Evolutionary conservation across 1,284 basidiomycete species (phyloP).

Genomic region (Cutaneotrichosporon sp.): DNA sequence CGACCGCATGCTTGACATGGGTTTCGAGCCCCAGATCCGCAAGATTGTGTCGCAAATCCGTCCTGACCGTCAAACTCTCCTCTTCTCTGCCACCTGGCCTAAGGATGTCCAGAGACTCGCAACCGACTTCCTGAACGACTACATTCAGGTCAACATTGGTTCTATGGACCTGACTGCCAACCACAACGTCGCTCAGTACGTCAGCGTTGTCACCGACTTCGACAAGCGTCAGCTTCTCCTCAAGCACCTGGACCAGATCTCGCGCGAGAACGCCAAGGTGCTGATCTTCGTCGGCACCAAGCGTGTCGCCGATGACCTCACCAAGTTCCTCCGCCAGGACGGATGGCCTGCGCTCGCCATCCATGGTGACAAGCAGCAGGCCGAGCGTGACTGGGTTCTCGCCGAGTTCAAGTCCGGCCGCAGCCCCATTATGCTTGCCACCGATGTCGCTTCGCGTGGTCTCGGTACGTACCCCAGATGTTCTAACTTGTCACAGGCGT

Average conservation of each 20-base stretch:
- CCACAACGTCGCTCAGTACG: conserved; percentile 93
- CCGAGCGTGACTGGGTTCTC: conserved; percentile 96
- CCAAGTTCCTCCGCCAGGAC: conserved; percentile 93
- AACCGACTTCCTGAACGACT: conserved; percentile 91
- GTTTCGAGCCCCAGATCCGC: conserved; percentile 98
- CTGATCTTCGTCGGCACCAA: conserved; percentile 98
- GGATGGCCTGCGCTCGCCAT: conserved; percentile 99
- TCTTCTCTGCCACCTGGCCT: conserved; percentile 99
- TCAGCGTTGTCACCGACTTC: conserved; percentile 95
- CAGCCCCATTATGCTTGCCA: conserved; percentile 96
- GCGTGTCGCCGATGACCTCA: conserved; percentile 95
- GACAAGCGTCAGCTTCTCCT: conserved; percentile 95
- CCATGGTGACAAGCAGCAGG: conserved; percentile 90
- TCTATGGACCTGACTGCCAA: conserved; percentile 98
- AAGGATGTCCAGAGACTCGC: conserved; percentile 98
- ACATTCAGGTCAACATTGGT: conserved; percentile 98
- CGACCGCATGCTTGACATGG: conserved; percentile 57
- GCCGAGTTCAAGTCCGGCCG: conserved; percentile 97
- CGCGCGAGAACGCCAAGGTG: conserved; percentile 94
- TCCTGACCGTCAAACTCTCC: conserved; percentile 89
- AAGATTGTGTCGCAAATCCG: conserved; percentile 97
- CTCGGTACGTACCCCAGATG: conserved; percentile 72
- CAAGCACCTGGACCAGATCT: conserved; percentile 96
- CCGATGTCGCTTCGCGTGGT: conserved; percentile 97
- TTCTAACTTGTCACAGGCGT: conserved; percentile 25